Evolutionary conservation across 768 basidiomycete genomes (phyloP), one percentile per base, ranked within the genome.

Genomic region (Lactarius hatsudake): DNA sequence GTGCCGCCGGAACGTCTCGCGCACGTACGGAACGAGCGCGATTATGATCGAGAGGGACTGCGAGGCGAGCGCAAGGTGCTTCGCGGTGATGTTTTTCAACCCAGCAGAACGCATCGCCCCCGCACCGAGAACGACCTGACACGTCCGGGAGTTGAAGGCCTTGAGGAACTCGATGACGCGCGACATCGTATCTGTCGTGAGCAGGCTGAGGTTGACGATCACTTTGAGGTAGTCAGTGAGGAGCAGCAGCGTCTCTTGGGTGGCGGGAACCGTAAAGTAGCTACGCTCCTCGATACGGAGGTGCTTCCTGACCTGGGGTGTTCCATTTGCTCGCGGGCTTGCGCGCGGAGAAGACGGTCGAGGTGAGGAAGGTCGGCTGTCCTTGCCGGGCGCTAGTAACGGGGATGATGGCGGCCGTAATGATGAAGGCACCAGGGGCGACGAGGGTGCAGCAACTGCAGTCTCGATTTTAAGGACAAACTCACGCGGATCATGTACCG

Each of bases 91-190:
- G 75, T 98, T 96, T 78, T 93, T 98, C 73, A 99, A 78, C 7
- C 97, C 97, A 23, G 97, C 97, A 20, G 93, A 95, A 53, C 95
- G 84, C 96, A 98, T 98, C n/a, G 97, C 97, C 17, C 97, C 97
- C 10, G 97, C 97, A 3, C 97, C 97, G 10, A 99, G 82, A 0
- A 99, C 97, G 55, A 98, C 96, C 76, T 98, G 97, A 77, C 97
- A 99, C 2, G 94, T 96, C 71, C 97, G 82, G 36, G 96, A 98
- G 76, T 99, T 99, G 81, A 96, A 98, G 32, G 95, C 90, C 79
- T 98, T 98, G 67, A 99, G 81, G 74, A 96, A 96, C 76, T 99
- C 97, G 70, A 98, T 93, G 30, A 96, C 83, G 42, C 93, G 86
- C 68, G 87, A 86, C 93, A 98, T 96, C n/a, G 90, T 87, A 74